Conservation (phyloP, 106 monocot species). For the Acorus calamus region DNA sequence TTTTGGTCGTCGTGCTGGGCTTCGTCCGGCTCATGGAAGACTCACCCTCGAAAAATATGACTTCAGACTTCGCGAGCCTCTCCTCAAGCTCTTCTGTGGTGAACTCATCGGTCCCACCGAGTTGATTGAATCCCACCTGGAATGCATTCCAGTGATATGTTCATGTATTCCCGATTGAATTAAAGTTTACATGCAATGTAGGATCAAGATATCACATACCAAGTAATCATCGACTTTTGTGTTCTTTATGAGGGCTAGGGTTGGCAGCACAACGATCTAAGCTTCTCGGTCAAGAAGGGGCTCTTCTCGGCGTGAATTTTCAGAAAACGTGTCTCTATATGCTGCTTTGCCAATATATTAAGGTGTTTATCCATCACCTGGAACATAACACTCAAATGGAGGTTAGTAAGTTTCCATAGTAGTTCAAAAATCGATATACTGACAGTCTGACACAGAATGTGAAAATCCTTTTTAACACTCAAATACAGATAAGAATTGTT, state of each 20-base stretch:
- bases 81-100: constrained; percentile 91
- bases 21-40: constrained; percentile 25
- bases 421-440: too few species aligned
- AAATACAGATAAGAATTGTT: too few species aligned
- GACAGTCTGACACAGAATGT: too few species aligned
- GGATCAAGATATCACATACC: constrained; percentile 28
- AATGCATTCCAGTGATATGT: constrained; percentile 1
- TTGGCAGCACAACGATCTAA: constrained; percentile 79
- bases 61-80: constrained; percentile 65
- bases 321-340: constrained; percentile 84
- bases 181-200: too few species aligned
- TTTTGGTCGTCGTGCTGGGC: constrained; percentile 18
- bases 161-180: too few species aligned
- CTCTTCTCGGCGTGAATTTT: constrained; percentile 97
- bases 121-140: constrained; percentile 91
- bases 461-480: too few species aligned
- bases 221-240: constrained; percentile 96
- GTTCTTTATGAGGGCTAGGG: constrained; percentile 88
- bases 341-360: constrained; percentile 75
- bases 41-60: constrained; percentile 66
- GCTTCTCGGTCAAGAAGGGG: constrained; percentile 88
- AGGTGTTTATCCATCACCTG: constrained; percentile 98
- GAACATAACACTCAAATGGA: not conserved
- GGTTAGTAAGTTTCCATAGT: too few species aligned
- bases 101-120: constrained; percentile 87